Conservation (phyloP, 192 early-diverging fungal species). For the Coemansia sp. region DNA sequence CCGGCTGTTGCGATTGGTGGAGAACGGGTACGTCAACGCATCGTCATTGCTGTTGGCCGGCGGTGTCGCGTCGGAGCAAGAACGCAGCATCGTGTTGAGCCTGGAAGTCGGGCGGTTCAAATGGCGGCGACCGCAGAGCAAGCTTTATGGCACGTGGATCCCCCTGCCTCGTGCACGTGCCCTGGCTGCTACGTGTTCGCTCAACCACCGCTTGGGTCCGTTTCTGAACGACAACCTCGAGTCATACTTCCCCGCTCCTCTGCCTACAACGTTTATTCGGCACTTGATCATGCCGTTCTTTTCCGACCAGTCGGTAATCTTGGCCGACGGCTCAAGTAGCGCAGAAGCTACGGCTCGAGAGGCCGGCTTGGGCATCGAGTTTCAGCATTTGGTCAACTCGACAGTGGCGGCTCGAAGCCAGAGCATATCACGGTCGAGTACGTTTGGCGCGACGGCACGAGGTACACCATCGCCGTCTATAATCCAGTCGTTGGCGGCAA, state of each 20-base stretch:
- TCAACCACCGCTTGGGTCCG: constrained; percentile 69
- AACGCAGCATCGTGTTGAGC: constrained; percentile 81
- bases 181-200: constrained; percentile 76
- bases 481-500: constrained; percentile 46
- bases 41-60: constrained; percentile 82
- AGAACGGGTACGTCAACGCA: constrained; percentile 86
- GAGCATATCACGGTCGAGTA: constrained; percentile 43
- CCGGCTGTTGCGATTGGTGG: constrained; percentile 74
- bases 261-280: constrained; percentile 56
- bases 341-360: constrained; percentile 15
- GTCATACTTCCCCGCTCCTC: constrained; percentile 62
- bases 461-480: constrained; percentile 53
- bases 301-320: constrained; percentile 22
- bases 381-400: constrained; percentile 40
- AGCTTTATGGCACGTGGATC: constrained; percentile 90
- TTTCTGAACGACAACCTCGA: constrained; percentile 79
- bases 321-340: constrained; percentile 15
- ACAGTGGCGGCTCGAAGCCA: constrained; percentile 23
- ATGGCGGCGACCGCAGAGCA: constrained; percentile 65
- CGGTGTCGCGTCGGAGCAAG: constrained; percentile 79
- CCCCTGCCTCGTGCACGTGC: constrained; percentile 82
- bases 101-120: constrained; percentile 80
- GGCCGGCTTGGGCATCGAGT: constrained; percentile 35
- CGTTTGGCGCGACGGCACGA: constrained; percentile 50
- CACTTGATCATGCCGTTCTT: constrained; percentile 55